A percentile compares a stretch with the other conserved stretches of the same genome.
Conservation (phyloP, 1,139 yeast genomes). For the Blastobotrys ciferrii region DNA sequence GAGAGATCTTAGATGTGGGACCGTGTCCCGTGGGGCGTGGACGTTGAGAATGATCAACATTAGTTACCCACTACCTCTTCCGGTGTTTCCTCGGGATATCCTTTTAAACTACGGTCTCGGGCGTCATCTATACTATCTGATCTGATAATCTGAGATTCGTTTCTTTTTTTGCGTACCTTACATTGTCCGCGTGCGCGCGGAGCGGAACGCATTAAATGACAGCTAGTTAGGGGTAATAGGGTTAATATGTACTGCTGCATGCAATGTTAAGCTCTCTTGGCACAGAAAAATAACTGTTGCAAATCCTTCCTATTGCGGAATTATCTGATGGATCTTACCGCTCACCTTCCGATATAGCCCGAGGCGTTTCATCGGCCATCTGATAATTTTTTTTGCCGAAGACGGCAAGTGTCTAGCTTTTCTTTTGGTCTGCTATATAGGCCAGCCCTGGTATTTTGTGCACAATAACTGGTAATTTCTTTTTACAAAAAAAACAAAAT, state of each 20-base stretch:
- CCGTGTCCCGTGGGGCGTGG: too few species aligned
- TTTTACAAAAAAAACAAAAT: too few species aligned
- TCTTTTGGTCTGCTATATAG: too few species aligned
- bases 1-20: too few species aligned
- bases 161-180: neutral
- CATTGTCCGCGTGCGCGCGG: neutral
- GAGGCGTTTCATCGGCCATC: neutral
- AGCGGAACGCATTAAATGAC: neutral
- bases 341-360: neutral
- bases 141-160: slow-evolving; percentile 6
- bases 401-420: neutral
- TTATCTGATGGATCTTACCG: slow-evolving; percentile 4
- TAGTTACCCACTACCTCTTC: too few species aligned
- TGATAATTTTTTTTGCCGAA: neutral
- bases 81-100: too few species aligned
- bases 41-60: too few species aligned
- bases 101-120: slow-evolving; percentile 9
- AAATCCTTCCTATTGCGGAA: neutral
- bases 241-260: neutral
- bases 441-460: too few species aligned
- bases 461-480: too few species aligned
- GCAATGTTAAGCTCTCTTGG: neutral
- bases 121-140: neutral
- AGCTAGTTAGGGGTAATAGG: neutral
- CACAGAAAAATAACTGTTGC: neutral